Conservation (phyloP, 257 asterid species). For the Solanum pennellii region DNA sequence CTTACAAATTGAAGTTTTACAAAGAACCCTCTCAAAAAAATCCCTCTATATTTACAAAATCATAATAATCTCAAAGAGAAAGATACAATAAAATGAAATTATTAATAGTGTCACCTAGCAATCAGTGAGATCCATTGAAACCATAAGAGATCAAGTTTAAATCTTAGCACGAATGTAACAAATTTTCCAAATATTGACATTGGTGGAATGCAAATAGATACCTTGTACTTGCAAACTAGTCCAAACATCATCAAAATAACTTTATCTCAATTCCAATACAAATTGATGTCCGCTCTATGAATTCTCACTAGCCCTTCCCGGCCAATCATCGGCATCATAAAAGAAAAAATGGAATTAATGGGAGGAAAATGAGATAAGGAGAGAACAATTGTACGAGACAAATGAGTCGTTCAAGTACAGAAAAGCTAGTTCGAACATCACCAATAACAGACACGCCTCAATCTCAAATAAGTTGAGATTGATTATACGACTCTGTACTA, state of each 20-base stretch:
- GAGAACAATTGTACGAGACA: too few species aligned
- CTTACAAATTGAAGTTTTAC: neutral
- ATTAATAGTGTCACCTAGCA: neutral
- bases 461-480: too few species aligned
- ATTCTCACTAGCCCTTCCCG: neutral
- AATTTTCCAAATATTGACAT: neutral
- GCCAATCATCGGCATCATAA: neutral
- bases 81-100: neutral
- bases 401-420: too few species aligned
- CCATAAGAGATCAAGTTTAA: neutral
- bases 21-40: neutral
- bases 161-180: neutral
- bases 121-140: neutral
- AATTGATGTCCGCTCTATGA: neutral
- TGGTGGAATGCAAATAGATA: neutral
- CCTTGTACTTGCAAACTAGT: neutral
- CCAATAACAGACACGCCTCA: too few species aligned
- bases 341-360: too few species aligned
- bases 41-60: neutral
- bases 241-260: neutral
- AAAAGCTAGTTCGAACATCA: too few species aligned
- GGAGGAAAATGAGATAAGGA: too few species aligned
- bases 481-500: too few species aligned
- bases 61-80: neutral
- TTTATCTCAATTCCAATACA: neutral